These are phyloP conservation scores for Ganoderma leucocontextum DNA, from an alignment of 1,284 basidiomycete genomes.

Conservation along the genomic window DNA sequence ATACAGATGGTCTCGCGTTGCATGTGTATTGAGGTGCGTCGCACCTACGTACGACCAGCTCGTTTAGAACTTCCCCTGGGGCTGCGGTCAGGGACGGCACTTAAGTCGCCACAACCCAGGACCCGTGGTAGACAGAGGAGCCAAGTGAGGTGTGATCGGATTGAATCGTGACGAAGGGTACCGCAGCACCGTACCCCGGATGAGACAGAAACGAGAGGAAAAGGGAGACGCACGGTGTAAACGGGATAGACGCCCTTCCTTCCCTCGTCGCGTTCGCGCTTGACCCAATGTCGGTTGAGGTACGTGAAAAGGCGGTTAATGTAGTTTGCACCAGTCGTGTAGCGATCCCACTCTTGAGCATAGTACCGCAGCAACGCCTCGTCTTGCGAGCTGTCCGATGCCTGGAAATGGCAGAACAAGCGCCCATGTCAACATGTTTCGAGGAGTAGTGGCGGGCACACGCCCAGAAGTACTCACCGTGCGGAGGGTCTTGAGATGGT, in stretches of 20 bases:
- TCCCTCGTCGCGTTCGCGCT: constrained; percentile 97
- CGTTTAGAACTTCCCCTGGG: not conserved
- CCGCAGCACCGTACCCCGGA: not conserved
- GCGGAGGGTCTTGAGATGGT: constrained; percentile 76
- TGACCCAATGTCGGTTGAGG: constrained; percentile 99
- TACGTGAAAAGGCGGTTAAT: constrained; percentile 97
- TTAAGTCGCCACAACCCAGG: not conserved
- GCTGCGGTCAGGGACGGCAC: not conserved
- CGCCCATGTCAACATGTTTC: constrained; percentile 22
- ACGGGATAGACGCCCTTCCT: constrained; percentile 95
- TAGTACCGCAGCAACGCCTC: constrained; percentile 93
- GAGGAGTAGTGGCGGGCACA: constrained; percentile 24
- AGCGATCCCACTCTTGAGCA: constrained; percentile 93
- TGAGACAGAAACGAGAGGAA: not conserved
- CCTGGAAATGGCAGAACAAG: constrained; percentile 51
- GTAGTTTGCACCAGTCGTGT: constrained; percentile 96
- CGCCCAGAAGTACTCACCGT: constrained; percentile 54
- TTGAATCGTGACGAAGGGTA: not conserved
- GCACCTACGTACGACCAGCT: not conserved
- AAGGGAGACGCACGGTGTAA: constrained; percentile 80
- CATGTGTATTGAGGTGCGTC: not conserved
- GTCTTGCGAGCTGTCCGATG: constrained; percentile 84
- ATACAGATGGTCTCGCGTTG: not conserved
- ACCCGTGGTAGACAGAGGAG: not conserved
- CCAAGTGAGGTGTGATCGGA: not conserved